These are phyloP conservation scores for Theileria orientalis DNA, from an alignment of 169 alveolate species.

Conservation along the genomic window DNA sequence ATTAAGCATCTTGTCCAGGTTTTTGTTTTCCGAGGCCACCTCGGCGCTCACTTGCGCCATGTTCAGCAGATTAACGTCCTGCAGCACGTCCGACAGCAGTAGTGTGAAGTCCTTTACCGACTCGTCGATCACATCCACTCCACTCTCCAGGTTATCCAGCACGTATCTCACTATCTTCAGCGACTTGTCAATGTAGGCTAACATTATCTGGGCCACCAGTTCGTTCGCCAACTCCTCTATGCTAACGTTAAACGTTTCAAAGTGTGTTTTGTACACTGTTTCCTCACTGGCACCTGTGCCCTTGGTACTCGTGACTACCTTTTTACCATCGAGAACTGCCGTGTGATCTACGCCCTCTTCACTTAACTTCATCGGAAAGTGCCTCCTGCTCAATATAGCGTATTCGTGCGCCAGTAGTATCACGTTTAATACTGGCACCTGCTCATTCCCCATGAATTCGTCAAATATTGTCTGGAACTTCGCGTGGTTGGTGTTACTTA, in stretches of 20 bases:
- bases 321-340: neutral
- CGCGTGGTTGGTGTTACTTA: neutral
- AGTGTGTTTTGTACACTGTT: neutral
- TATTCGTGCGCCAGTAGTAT: neutral
- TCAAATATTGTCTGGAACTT: neutral
- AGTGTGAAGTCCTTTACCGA: constrained; percentile 30
- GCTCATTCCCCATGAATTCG: constrained; percentile 1
- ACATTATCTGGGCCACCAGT: constrained; percentile 41
- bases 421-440: constrained; percentile 1
- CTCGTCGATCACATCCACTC: constrained; percentile 2
- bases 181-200: constrained; percentile 15
- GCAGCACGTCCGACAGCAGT: constrained; percentile 34
- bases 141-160: constrained; percentile 27
- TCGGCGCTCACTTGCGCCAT: constrained; percentile 10
- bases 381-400: neutral
- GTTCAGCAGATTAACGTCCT: constrained; percentile 28
- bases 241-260: constrained; percentile 11
- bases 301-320: too few relatives aligned
- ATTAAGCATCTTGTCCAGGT: constrained; percentile 21
- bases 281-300: neutral
- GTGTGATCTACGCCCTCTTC: too few relatives aligned
- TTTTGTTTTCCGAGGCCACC: constrained; percentile 6
- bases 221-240: constrained; percentile 2
- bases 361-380: neutral
- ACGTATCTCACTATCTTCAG: constrained; percentile 19